Conservation (phyloP, 1,284 basidiomycete genomes). For the Apiotrichum siamense region DNA sequence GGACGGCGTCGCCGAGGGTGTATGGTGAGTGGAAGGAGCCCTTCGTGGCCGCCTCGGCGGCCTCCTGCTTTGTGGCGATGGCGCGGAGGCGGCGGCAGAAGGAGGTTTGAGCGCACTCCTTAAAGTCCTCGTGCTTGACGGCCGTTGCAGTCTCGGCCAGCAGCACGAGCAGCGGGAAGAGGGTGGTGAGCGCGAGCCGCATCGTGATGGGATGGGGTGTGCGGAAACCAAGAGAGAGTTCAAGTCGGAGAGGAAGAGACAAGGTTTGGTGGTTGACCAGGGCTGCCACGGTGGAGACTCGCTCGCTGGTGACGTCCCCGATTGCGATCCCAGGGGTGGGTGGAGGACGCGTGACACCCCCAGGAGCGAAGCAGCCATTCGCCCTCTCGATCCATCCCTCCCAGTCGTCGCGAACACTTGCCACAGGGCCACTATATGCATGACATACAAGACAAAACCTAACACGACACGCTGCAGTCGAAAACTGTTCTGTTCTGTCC, state of each 20-base stretch:
- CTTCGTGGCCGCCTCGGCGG: slow-evolving; percentile 34
- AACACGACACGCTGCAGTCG: too few species aligned
- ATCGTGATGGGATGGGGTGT: background rate
- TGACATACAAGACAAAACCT: background rate
- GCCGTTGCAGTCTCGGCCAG: slow-evolving; percentile 19
- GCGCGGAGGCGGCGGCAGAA: slow-evolving; percentile 85
- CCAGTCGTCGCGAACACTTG: too few species aligned
- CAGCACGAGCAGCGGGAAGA: slow-evolving; percentile 7
- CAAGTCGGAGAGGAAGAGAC: background rate
- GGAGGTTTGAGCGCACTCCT: slow-evolving; percentile 79
- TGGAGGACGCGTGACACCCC: too few species aligned
- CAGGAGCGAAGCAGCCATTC: too few species aligned
- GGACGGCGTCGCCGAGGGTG: slow-evolving; percentile 57
- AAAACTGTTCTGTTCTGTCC: too few species aligned
- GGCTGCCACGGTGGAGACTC: background rate
- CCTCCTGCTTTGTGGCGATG: slow-evolving; percentile 61
- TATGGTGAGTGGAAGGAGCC: slow-evolving; percentile 74
- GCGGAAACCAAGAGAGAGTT: background rate
- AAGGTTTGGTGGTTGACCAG: too few species aligned
- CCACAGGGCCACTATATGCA: too few species aligned
- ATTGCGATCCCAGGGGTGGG: too few species aligned
- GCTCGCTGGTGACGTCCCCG: too few species aligned
- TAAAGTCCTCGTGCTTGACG: slow-evolving; percentile 69
- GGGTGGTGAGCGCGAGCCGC: slow-evolving; percentile 7
- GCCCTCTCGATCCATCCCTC: too few species aligned